Conservation (phyloP, 2,329 filamentous ascomycete genomes). For the Fusarium odoratissimum region DNA sequence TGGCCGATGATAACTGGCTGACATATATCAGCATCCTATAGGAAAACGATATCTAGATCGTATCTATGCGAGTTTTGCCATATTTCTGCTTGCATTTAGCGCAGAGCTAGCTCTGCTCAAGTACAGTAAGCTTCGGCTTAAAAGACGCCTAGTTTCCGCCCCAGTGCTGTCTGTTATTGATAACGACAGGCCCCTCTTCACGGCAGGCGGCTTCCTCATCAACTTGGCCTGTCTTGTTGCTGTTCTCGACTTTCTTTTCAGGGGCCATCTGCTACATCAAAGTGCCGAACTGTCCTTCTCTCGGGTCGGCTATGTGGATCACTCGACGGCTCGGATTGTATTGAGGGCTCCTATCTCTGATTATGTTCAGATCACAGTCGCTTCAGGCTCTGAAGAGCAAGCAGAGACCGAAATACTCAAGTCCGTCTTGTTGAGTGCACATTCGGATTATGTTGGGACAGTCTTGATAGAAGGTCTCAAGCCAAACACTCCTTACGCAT, state of each 20-base stretch:
- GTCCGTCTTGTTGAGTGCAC: fast-evolving
- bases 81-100: not conserved
- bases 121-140: not conserved
- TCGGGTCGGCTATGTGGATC: not conserved
- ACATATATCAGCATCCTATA: not conserved
- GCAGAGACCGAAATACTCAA: fast-evolving
- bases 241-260: not conserved
- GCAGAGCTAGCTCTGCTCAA: not conserved
- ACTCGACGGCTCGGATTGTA: not conserved
- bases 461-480: not conserved
- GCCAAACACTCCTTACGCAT: not conserved
- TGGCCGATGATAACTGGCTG: fast-evolving
- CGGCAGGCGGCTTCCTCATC: not conserved
- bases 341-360: not conserved
- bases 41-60: not conserved
- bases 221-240: not conserved
- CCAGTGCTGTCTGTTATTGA: not conserved
- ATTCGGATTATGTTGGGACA: not conserved
- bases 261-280: not conserved
- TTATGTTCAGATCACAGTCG: not conserved
- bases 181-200: not conserved
- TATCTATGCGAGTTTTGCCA: not conserved
- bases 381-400: fast-evolving
- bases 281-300: not conserved
- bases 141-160: not conserved